These are phyloP conservation scores for Penicillium bovifimosum DNA, from an alignment of 495 filamentous ascomycete genomes.

Conservation along the genomic window DNA sequence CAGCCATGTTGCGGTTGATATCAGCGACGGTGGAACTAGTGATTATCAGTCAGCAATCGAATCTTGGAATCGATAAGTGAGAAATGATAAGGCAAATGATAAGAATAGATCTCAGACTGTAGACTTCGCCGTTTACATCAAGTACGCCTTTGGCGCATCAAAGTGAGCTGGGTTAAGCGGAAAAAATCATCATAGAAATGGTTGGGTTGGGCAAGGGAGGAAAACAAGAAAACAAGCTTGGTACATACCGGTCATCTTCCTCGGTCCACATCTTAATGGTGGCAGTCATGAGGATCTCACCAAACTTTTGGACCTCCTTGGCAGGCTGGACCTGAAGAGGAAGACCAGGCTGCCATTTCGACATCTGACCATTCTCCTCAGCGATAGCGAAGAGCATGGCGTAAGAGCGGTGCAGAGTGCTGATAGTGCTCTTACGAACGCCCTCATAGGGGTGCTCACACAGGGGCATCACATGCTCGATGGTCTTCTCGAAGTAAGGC, in stretches of 20 bases:
- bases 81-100: conserved; percentile 9
- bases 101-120: conserved; percentile 26
- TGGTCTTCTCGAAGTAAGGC: conserved; percentile 86
- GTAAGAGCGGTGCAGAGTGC: conserved; percentile 89
- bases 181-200: conserved; percentile 69
- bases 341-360: conserved; percentile 84
- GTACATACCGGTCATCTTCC: conserved; percentile 81
- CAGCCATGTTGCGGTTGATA: conserved; percentile 92
- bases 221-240: conserved; percentile 2
- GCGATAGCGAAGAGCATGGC: conserved; percentile 82
- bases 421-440: conserved; percentile 81
- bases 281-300: conserved; percentile 76
- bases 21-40: conserved; percentile 81
- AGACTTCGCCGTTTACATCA: conserved; percentile 87
- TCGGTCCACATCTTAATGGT: conserved; percentile 82
- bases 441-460: conserved; percentile 89
- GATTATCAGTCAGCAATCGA: conserved; percentile 35
- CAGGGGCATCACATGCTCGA: conserved; percentile 73
- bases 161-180: conserved; percentile 99
- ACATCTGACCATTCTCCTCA: conserved; percentile 70
- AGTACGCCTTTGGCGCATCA: conserved; percentile 71
- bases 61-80: background rate
- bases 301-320: conserved; percentile 75
- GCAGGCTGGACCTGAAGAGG: conserved; percentile 75
- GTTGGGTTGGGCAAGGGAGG: conserved; percentile 10